Base-by-base conservation (phyloP, 164 flowering plant genomes). In the Sedum album region DNA sequence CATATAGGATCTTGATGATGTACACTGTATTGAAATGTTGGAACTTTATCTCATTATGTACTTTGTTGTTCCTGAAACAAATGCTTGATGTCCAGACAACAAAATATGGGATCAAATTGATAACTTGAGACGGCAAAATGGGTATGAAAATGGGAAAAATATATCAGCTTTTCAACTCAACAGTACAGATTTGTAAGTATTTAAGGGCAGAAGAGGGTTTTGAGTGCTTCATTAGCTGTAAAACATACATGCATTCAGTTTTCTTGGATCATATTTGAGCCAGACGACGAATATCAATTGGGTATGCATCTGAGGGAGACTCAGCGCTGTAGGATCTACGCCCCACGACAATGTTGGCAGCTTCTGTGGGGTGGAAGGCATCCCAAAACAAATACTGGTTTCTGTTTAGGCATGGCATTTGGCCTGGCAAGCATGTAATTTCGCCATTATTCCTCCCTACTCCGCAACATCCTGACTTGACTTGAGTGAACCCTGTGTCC, bases 361-460 rank as follows among this genome's bases (percentile, higher is more conserved):
- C 85, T 62, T 85, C 90, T 0, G 83, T 44, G 18, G 48, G 48
- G 48, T 44, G 48, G 48, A 44, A 44, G 11, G 48, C 48, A 44
- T 44, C 48, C 48, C 48, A 44, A 17, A 44, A 44, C 48, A 44
- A 44, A 44, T 44, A 17, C 48, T 44, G 48, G 48, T 44, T 44
- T 17, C 48, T 44, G 48, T 44, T 17, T 44, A 17, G 18, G 48
- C 48, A 44, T 44, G 48, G 48, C 48, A 44, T 11, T 44, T 44
- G 48, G 48, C 4, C 48, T 44, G 48, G 48, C 48, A 44, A 44
- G 68, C 98, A 93, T 61, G 95, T 93, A 21, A 93, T 84, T 75
- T 88, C 88, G 1, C 98, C 96, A 35, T 86, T 87, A 81, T 93
- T 90, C 80, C 87, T 84, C 70, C 98, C 98, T 6, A 87, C 85